Percentiles rank a stretch among this genome's conserved stretches.
These are phyloP conservation scores for Penicillium sp. DNA, from an alignment of 2,329 filamentous ascomycete species.

Conservation along the genomic window DNA sequence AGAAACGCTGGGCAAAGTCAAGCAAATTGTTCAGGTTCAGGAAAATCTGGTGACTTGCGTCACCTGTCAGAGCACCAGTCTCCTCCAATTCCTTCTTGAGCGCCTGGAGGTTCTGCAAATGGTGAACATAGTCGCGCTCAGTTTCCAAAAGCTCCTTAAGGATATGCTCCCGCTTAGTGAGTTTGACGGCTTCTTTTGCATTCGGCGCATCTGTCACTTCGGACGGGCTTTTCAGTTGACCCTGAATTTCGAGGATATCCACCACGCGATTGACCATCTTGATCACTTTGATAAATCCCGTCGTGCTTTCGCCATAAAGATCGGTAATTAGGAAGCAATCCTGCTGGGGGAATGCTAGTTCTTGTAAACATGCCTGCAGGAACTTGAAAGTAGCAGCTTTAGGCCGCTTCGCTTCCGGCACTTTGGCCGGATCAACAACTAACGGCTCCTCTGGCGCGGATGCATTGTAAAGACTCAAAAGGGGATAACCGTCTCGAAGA, in stretches of 20 bases:
- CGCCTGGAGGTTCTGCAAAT: constrained; percentile 89
- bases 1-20: constrained; percentile 91
- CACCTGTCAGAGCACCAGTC: constrained; percentile 82
- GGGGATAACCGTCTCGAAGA: constrained; percentile 77
- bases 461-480: constrained; percentile 87
- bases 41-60: constrained; percentile 92
- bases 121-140: constrained; percentile 96
- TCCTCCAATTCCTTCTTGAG: constrained; percentile 89
- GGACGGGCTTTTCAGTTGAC: constrained; percentile 69
- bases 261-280: constrained; percentile 91
- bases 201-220: constrained; percentile 50
- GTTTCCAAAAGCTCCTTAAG: constrained; percentile 90
- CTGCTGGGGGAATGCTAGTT: constrained; percentile 73
- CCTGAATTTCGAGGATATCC: constrained; percentile 77
- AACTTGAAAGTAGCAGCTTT: constrained; percentile 93
- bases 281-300: constrained; percentile 95
- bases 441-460: constrained; percentile 70
- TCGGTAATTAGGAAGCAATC: constrained; percentile 93
- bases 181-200: constrained; percentile 53
- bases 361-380: constrained; percentile 81
- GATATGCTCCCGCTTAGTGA: constrained; percentile 80
- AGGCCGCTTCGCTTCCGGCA: constrained; percentile 71
- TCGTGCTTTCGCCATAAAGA: constrained; percentile 90
- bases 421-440: constrained; percentile 63
- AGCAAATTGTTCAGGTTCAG: constrained; percentile 92